Evolutionary conservation across 2,329 filamentous ascomycete species (phyloP).

Genomic region (Calonectria hongkongensis): DNA sequence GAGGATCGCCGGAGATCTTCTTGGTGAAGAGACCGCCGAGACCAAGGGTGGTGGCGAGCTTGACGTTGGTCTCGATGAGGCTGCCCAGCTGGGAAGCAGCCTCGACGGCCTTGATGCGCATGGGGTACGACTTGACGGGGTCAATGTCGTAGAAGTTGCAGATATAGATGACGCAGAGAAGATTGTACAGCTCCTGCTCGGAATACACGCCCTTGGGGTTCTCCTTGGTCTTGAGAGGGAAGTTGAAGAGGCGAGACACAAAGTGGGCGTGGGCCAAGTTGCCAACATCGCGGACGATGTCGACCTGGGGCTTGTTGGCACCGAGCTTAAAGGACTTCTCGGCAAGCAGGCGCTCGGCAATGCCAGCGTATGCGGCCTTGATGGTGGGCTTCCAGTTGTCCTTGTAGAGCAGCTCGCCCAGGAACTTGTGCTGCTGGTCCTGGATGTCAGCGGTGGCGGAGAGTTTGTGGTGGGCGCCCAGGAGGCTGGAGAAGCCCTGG

Average conservation of each 20-base stretch:
- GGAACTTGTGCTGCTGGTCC: constrained; percentile 69
- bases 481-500: constrained; percentile 77
- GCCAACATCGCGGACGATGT: constrained; percentile 81
- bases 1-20: constrained; percentile 69
- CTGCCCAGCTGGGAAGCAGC: constrained; percentile 76
- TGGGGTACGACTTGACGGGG: constrained; percentile 78
- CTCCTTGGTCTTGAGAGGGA: constrained; percentile 79
- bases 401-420: constrained; percentile 76
- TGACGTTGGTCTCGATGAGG: constrained; percentile 79
- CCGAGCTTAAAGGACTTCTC: constrained; percentile 79
- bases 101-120: constrained; percentile 75
- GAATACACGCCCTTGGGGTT: constrained; percentile 76
- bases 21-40: constrained; percentile 70
- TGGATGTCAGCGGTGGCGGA: constrained; percentile 70
- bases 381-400: constrained; percentile 78
- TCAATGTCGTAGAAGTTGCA: constrained; percentile 81
- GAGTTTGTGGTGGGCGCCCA: constrained; percentile 76
- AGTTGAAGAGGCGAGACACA: constrained; percentile 76
- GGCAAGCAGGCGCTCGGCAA: constrained; percentile 76
- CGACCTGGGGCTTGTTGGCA: constrained; percentile 74
- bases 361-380: constrained; percentile 80
- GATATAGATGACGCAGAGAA: constrained; percentile 79
- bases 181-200: constrained; percentile 75
- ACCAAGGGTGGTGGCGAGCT: constrained; percentile 67
- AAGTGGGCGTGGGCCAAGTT: constrained; percentile 81